These are phyloP conservation scores for Apiospora phragmitis DNA, from an alignment of 2,329 filamentous ascomycete species.

Conservation along the genomic window DNA sequence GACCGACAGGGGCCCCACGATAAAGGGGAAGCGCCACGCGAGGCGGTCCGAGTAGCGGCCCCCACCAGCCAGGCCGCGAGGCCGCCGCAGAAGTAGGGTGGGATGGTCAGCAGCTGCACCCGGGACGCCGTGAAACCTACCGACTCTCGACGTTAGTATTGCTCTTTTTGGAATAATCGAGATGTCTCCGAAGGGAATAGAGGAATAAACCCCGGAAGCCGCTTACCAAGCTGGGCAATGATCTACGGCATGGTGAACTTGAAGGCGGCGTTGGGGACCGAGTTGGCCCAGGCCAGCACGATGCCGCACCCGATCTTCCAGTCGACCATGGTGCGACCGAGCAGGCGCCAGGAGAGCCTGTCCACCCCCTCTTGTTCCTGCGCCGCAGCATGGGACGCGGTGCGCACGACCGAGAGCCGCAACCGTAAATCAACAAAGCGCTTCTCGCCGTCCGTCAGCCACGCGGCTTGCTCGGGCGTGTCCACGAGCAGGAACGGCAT, in stretches of 20 bases:
- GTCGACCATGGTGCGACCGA: constrained; percentile 37
- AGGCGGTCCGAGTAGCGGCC: constrained; percentile 31
- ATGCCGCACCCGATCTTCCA: constrained; percentile 39
- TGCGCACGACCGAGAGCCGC: constrained; percentile 38
- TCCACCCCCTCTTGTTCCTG: constrained; percentile 13
- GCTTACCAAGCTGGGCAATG: constrained; percentile 41
- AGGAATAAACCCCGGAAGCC: too few species aligned
- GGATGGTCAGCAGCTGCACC: constrained; percentile 23
- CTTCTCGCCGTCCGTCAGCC: constrained; percentile 71
- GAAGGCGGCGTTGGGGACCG: constrained; percentile 31
- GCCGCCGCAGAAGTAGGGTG: constrained; percentile 20
- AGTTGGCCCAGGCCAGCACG: constrained; percentile 35
- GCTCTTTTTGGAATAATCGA: too few species aligned
- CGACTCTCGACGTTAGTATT: too few species aligned
- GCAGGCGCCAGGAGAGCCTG: constrained; percentile 19
- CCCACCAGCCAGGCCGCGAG: constrained; percentile 29
- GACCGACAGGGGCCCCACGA: constrained; percentile 25
- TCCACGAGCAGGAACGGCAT: constrained; percentile 14
- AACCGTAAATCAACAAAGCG: constrained; percentile 70
- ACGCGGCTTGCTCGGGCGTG: constrained; percentile 55
- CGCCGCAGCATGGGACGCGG: constrained; percentile 12
- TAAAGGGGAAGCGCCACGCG: constrained; percentile 32
- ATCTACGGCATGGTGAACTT: constrained; percentile 36
- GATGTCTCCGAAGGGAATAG: too few species aligned
- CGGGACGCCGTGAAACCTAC: constrained; percentile 36